Conservation (phyloP, 139 green algal genomes). For the Tetraselmis striata region DNA sequence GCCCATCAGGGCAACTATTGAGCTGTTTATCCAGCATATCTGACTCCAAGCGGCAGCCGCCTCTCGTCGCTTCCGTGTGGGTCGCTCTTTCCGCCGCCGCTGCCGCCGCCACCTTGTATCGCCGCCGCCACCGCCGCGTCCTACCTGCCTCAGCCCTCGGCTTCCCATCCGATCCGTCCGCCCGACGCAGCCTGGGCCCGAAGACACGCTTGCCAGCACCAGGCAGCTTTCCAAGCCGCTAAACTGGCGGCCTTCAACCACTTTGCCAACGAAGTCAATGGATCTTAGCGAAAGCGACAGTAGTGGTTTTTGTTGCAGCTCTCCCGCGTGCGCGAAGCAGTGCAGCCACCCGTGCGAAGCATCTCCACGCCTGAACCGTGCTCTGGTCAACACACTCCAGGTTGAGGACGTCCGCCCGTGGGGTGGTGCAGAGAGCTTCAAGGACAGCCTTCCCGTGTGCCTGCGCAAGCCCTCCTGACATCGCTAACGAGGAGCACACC, state of each 20-base stretch:
- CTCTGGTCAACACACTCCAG: not conserved
- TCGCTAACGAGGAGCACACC: conserved; percentile 3
- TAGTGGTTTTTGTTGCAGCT: not conserved
- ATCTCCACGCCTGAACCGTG: not conserved
- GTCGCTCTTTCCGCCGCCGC: too few relatives aligned
- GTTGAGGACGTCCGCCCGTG: conserved; percentile 28
- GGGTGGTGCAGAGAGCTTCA: conserved; percentile 20
- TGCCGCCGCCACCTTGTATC: too few relatives aligned
- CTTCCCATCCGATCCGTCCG: too few relatives aligned
- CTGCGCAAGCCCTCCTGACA: conserved; percentile 57
- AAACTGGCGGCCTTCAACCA: not conserved
- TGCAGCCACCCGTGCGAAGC: not conserved
- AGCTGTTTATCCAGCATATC: too few relatives aligned
- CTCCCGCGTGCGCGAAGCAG: not conserved
- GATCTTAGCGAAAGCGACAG: not conserved
- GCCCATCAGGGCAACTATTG: too few relatives aligned
- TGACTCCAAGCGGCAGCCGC: too few relatives aligned
- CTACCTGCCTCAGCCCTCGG: too few relatives aligned
- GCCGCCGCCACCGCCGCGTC: too few relatives aligned
- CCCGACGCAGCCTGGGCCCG: too few relatives aligned
- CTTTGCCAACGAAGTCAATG: not conserved
- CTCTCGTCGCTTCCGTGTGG: too few relatives aligned
- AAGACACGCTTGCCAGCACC: too few relatives aligned
- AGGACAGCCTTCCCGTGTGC: conserved; percentile 30
- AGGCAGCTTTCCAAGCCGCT: not conserved